Conservation (phyloP, 257 asterid genomes). For the Cinchona pubescens region DNA sequence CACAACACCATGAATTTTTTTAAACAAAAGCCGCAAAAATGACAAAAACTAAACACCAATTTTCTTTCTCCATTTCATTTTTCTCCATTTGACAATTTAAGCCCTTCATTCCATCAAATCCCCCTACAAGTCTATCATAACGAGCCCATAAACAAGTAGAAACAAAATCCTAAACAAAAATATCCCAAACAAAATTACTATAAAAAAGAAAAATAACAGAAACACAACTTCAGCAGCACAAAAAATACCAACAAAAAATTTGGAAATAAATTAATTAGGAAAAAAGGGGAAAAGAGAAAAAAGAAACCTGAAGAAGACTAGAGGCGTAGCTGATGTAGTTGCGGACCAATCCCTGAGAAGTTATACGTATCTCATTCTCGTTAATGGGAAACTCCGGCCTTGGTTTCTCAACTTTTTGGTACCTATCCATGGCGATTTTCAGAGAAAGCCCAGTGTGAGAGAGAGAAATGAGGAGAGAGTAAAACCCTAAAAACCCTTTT, state of each 20-base stretch:
- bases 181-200: neutral
- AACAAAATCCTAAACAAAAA: neutral
- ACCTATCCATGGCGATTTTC: conserved; percentile 59
- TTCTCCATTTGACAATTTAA: neutral
- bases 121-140: neutral
- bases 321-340: conserved; percentile 85
- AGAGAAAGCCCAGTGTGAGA: neutral
- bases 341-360: conserved; percentile 79
- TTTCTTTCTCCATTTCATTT: neutral
- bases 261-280: neutral
- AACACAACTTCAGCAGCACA: neutral
- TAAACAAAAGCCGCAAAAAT: neutral
- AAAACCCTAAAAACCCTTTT: conserved; percentile 32
- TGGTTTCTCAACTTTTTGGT: conserved; percentile 83
- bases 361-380: conserved; percentile 96
- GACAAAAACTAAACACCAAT: neutral
- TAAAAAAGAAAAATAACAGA: neutral
- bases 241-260: neutral
- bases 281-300: neutral
- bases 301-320: conserved; percentile 70
- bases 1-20: neutral
- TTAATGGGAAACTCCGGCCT: conserved; percentile 70
- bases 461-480: neutral
- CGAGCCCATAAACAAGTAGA: neutral
- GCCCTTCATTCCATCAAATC: neutral